A percentile compares a stretch with the other conserved stretches of the same genome.
These are phyloP conservation scores for Tarenaya hassleriana DNA, from an alignment of 345 rosid genomes.

Conservation along the genomic window DNA sequence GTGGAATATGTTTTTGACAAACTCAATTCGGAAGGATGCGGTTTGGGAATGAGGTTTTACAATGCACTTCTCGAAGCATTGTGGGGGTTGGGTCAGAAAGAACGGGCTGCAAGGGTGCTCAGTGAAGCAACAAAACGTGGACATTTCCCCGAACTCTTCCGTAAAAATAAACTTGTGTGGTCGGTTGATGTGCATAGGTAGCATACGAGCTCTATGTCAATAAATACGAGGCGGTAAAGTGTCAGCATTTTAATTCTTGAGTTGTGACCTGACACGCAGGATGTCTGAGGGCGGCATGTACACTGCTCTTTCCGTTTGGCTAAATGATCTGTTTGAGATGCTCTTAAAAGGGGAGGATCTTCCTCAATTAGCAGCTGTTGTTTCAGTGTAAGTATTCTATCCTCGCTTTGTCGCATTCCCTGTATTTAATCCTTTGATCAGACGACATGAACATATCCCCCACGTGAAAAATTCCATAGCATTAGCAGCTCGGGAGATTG, in stretches of 20 bases:
- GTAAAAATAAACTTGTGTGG: slow-evolving; percentile 77
- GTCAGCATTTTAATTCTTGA: slow-evolving; percentile 18
- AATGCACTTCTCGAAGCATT: slow-evolving; percentile 87
- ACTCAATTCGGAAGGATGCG: slow-evolving; percentile 81
- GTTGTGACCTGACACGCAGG: slow-evolving; percentile 40
- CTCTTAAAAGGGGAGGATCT: slow-evolving; percentile 54
- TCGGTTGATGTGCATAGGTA: slow-evolving; percentile 92
- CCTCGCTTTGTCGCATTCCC: background rate
- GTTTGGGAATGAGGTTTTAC: slow-evolving; percentile 82
- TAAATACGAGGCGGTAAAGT: slow-evolving; percentile 13
- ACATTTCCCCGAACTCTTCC: slow-evolving; percentile 83
- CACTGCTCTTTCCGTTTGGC: slow-evolving; percentile 76
- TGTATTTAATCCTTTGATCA: background rate
- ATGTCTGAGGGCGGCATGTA: slow-evolving; percentile 87
- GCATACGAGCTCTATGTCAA: slow-evolving; percentile 1
- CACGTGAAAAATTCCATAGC: too few species aligned
- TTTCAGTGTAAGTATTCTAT: slow-evolving; percentile 58
- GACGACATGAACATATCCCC: too few species aligned
- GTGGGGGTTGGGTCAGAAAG: slow-evolving; percentile 93
- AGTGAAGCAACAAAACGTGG: slow-evolving; percentile 76
- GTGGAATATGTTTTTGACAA: slow-evolving; percentile 86
- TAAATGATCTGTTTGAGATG: slow-evolving; percentile 49
- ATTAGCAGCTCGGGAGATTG: too few species aligned
- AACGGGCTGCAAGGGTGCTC: slow-evolving; percentile 82
- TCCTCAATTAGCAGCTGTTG: slow-evolving; percentile 77